These are phyloP conservation scores for Lactarius evosmus DNA, from an alignment of 768 basidiomycete species.

Conservation along the genomic window DNA sequence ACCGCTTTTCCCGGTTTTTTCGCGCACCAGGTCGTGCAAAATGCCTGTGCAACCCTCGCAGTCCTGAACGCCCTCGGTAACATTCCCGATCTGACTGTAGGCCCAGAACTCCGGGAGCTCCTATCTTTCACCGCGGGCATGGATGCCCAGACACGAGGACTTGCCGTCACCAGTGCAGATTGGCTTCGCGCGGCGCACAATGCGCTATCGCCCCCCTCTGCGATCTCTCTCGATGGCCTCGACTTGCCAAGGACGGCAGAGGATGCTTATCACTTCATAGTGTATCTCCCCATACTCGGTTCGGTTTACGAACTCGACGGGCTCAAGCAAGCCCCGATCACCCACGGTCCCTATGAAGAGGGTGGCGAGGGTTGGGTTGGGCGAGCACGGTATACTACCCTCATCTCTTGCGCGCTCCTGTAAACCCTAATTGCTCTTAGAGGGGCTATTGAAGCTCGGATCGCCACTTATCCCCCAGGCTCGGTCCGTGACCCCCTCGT, in stretches of 20 bases:
- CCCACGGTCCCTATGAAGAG: slow-evolving; percentile 71
- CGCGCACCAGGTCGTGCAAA: slow-evolving; percentile 92
- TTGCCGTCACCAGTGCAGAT: slow-evolving; percentile 76
- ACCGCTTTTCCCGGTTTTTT: slow-evolving; percentile 83
- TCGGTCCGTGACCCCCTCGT: slow-evolving; percentile 55
- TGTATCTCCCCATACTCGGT: slow-evolving; percentile 84
- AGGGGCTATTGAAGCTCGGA: slow-evolving; percentile 82
- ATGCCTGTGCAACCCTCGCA: slow-evolving; percentile 94
- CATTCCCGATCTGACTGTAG: slow-evolving; percentile 60
- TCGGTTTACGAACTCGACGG: slow-evolving; percentile 93
- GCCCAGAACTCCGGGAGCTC: slow-evolving; percentile 68
- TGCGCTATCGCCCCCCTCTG: slow-evolving; percentile 83
- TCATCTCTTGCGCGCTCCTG: slow-evolving; percentile 7
- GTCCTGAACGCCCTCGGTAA: slow-evolving; percentile 90
- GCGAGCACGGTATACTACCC: slow-evolving; percentile 58
- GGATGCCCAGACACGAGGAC: slow-evolving; percentile 82
- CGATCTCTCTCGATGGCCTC: slow-evolving; percentile 84
- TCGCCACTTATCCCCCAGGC: slow-evolving; percentile 85
- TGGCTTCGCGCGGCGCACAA: slow-evolving; percentile 88
- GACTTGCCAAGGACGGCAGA: slow-evolving; percentile 59
- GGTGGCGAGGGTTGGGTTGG: slow-evolving; percentile 79
- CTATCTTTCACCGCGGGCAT: slow-evolving; percentile 77
- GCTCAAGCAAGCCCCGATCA: slow-evolving; percentile 71
- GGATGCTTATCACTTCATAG: slow-evolving; percentile 96
- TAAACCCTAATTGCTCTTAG: slow-evolving; percentile 40